phyloP scores from a whole-genome alignment of 2,329 filamentous ascomycete genomes.

The Epichloe sp. region DNA sequence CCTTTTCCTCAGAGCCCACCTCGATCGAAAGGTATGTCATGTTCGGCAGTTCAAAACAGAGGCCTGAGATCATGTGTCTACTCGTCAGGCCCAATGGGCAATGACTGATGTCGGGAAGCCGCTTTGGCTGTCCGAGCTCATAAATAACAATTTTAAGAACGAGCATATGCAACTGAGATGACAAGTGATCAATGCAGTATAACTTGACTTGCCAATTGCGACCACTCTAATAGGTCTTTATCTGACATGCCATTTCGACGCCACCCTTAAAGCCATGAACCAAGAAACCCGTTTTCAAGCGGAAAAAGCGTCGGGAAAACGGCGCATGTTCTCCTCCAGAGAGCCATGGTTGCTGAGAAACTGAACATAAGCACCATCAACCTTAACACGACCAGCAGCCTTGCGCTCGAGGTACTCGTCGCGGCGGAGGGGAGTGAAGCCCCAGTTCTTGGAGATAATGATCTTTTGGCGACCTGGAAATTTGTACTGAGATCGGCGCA shows the following conservation, averaged over 20 bases:
- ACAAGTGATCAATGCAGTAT: conserved; percentile 7
- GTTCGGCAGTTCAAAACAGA: no score
- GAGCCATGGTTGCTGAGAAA: conserved; percentile 92
- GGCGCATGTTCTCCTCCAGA: conserved; percentile 75
- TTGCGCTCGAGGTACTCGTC: conserved; percentile 97
- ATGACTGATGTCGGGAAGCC: no score
- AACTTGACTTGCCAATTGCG: conserved; percentile 21
- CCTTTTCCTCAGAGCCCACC: no score
- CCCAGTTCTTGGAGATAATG: conserved; percentile 99
- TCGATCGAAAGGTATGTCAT: no score
- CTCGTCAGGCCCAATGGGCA: no score
- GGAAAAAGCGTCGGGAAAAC: conserved; percentile 88
- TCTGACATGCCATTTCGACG: conserved; percentile 33
- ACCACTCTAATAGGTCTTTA: conserved; percentile 21
- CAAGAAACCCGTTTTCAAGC: conserved; percentile 31
- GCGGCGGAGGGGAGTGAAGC: conserved; percentile 96
- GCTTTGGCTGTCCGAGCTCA: no score
- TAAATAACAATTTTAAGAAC: background rate
- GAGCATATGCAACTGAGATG: background rate
- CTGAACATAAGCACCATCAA: conserved; percentile 98
- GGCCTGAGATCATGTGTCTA: no score
- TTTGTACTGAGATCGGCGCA: conserved; percentile 99
- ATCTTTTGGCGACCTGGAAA: conserved; percentile 99
- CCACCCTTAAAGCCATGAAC: conserved; percentile 28
- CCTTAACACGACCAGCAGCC: conserved; percentile 83